These are phyloP conservation scores for Lodderomyces parapsilosis DNA, from an alignment of 1,139 yeast genomes.

Conservation along the genomic window DNA sequence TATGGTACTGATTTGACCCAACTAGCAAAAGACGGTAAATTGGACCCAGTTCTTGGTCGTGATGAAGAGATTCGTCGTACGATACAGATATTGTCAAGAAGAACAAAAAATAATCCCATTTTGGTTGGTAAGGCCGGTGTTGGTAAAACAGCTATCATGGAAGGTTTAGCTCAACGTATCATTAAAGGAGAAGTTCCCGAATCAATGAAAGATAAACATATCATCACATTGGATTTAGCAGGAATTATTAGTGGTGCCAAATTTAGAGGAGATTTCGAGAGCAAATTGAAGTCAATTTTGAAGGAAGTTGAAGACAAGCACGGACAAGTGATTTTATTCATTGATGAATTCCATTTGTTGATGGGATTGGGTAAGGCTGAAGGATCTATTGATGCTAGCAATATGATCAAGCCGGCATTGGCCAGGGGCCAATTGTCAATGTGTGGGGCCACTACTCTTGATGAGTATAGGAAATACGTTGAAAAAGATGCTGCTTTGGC, in stretches of 20 bases:
- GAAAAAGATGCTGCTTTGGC: slow-evolving; percentile 93
- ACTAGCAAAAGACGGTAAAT: slow-evolving; percentile 82
- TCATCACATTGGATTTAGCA: slow-evolving; percentile 84
- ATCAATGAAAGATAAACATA: slow-evolving; percentile 78
- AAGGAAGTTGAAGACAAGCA: slow-evolving; percentile 84
- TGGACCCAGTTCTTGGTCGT: slow-evolving; percentile 96
- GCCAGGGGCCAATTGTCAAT: slow-evolving; percentile 93
- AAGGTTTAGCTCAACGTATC: slow-evolving; percentile 92
- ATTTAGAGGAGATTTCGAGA: slow-evolving; percentile 94
- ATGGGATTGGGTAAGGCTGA: slow-evolving; percentile 94
- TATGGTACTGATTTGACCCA: slow-evolving; percentile 87
- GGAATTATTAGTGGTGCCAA: slow-evolving; percentile 92
- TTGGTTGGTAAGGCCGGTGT: slow-evolving; percentile 96
- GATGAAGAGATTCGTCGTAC: slow-evolving; percentile 94
- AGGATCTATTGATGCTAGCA: slow-evolving; percentile 95
- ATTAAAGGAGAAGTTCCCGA: slow-evolving; percentile 93
- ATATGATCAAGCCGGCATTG: slow-evolving; percentile 86
- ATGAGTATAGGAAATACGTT: slow-evolving; percentile 81
- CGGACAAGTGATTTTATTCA: slow-evolving; percentile 77
- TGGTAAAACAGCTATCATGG: slow-evolving; percentile 95
- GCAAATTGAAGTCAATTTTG: slow-evolving; percentile 76
- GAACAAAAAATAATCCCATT: slow-evolving; percentile 94
- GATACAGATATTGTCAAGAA: slow-evolving; percentile 82
- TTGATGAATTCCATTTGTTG: slow-evolving; percentile 89
- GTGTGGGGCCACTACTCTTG: slow-evolving; percentile 94